Evolutionary conservation across 768 basidiomycete genomes (phyloP).

Genomic region (Kockovaella imperatae): DNA sequence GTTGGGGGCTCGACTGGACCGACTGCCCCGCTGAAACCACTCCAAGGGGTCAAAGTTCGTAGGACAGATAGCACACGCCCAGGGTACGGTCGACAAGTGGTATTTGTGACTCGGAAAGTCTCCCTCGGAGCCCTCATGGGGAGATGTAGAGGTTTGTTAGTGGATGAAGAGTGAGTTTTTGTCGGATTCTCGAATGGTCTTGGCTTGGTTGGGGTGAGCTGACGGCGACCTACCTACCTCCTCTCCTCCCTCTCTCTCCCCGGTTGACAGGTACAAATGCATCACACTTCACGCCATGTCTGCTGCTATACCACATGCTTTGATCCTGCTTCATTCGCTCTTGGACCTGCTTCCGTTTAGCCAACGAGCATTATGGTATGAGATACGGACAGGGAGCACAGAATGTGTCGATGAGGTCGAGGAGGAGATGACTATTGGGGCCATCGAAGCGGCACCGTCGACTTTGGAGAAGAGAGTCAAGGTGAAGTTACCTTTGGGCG

Average conservation of each 20-base stretch:
- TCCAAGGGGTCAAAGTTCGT: slow-evolving; percentile 23
- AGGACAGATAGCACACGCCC: slow-evolving; percentile 29
- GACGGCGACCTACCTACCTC: not conserved
- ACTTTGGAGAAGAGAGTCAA: slow-evolving; percentile 16
- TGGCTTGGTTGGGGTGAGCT: not conserved
- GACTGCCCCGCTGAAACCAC: slow-evolving; percentile 26
- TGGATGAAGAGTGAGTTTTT: slow-evolving; percentile 42
- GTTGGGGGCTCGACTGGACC: too few relatives aligned
- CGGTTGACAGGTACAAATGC: slow-evolving; percentile 16
- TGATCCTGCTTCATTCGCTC: slow-evolving; percentile 41
- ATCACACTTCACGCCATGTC: slow-evolving; percentile 40
- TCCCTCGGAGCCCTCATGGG: slow-evolving; percentile 40
- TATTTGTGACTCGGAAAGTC: slow-evolving; percentile 41
- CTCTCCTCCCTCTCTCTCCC: not conserved
- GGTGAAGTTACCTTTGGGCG: too few relatives aligned
- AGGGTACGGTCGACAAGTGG: slow-evolving; percentile 36
- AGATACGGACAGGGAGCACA: slow-evolving; percentile 37
- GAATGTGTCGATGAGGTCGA: slow-evolving; percentile 41
- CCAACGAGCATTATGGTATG: slow-evolving; percentile 34
- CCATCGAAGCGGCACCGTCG: slow-evolving; percentile 23
- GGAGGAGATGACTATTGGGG: slow-evolving; percentile 12
- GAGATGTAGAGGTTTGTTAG: slow-evolving; percentile 40
- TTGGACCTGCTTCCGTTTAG: slow-evolving; percentile 44
- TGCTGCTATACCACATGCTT: slow-evolving; percentile 42
- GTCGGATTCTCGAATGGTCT: not conserved